phyloP scores from a whole-genome alignment of 345 rosid genomes.

The Rubroshorea leprosula region DNA sequence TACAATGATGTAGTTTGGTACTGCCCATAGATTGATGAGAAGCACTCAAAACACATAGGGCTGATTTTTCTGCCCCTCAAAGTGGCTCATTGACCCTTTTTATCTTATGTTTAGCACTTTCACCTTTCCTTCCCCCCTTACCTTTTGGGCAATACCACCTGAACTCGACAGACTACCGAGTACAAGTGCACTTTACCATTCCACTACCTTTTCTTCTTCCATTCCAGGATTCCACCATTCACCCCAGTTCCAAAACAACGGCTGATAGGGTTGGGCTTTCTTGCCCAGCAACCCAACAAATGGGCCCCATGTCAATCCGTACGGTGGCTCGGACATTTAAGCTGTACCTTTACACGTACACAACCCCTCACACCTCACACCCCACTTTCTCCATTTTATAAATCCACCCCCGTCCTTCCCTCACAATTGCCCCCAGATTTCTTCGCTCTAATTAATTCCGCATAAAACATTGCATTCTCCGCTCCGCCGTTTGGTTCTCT shows the following conservation, averaged over 20 bases:
- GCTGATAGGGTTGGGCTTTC: neutral
- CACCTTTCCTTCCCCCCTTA: too few species aligned
- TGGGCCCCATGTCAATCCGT: constrained; percentile 40
- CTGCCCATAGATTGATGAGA: constrained; percentile 5
- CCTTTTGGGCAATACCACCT: too few species aligned
- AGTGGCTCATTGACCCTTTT: too few species aligned
- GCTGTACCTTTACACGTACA: constrained; percentile 40
- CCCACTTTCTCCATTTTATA: constrained; percentile 7
- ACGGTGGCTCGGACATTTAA: constrained; percentile 32
- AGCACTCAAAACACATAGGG: too few species aligned
- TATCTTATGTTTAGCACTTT: too few species aligned
- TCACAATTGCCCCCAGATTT: constrained; percentile 2
- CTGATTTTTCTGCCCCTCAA: neutral
- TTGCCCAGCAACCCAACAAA: constrained; percentile 3
- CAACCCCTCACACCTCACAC: constrained; percentile 1
- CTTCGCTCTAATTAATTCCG: too few species aligned
- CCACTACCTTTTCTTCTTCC: neutral
- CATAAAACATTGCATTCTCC: constrained; percentile 9
- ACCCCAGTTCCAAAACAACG: too few species aligned
- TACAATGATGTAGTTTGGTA: neutral
- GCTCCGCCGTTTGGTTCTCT: neutral
- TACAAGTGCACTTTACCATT: too few species aligned
- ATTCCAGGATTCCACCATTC: too few species aligned
- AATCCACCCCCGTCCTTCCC: neutral
- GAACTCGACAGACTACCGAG: too few species aligned